Evolutionary conservation across 768 basidiomycete genomes (phyloP).

Genomic region (Xerocomellus chrysenteron): DNA sequence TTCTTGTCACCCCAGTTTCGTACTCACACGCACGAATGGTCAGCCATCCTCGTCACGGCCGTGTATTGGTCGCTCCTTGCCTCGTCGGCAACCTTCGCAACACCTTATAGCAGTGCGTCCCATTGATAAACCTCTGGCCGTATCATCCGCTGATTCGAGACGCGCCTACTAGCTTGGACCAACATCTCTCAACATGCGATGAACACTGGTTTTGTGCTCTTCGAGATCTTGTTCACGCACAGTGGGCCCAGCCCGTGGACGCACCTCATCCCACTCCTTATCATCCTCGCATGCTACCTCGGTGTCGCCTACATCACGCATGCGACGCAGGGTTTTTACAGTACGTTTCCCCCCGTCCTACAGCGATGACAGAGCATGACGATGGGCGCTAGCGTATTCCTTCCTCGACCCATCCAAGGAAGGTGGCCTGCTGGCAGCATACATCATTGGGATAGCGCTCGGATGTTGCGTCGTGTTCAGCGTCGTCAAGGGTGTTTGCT

Average conservation of each 20-base stretch:
- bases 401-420: constrained; percentile 59
- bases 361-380: neutral
- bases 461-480: constrained; percentile 53
- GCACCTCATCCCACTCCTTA: constrained; percentile 44
- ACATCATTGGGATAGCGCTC: constrained; percentile 58
- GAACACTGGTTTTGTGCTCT: constrained; percentile 54
- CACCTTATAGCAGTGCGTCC: constrained; percentile 39
- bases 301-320: constrained; percentile 68
- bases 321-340: constrained; percentile 60
- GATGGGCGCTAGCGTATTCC: constrained; percentile 48
- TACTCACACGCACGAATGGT: neutral
- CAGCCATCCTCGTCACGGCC: constrained; percentile 63
- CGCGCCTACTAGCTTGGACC: constrained; percentile 45
- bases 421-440: constrained; percentile 49
- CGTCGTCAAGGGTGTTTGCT: constrained; percentile 42
- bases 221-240: constrained; percentile 59
- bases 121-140: neutral
- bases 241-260: constrained; percentile 52
- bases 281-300: constrained; percentile 56
- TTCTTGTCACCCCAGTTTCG: neutral
- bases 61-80: constrained; percentile 63
- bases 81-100: constrained; percentile 40
- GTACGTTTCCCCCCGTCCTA: constrained; percentile 39
- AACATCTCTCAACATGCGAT: constrained; percentile 62
- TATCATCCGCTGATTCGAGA: neutral